Percentiles rank a stretch among this genome's conserved stretches.
Conservation (phyloP, 495 filamentous ascomycete genomes). For the Letharia columbiana region DNA sequence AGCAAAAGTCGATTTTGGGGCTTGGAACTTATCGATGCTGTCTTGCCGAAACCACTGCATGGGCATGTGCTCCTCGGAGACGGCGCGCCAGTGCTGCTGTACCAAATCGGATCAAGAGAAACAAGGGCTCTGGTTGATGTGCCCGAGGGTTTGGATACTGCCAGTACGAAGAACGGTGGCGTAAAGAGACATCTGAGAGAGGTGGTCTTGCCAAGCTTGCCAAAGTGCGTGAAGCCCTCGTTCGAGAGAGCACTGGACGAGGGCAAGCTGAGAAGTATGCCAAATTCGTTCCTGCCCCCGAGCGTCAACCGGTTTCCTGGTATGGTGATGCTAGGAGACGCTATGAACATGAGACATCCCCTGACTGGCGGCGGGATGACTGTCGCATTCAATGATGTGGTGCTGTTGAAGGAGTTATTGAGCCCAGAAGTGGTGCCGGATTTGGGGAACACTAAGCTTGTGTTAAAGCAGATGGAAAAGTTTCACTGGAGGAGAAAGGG, state of each 20-base stretch:
- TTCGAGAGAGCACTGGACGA: constrained; percentile 68
- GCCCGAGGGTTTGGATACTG: constrained; percentile 68
- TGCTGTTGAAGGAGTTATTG: constrained; percentile 63
- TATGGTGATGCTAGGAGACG: constrained; percentile 77
- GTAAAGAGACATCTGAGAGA: constrained; percentile 74
- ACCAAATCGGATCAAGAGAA: constrained; percentile 94
- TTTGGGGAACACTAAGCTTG: constrained; percentile 54
- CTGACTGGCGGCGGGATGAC: constrained; percentile 95
- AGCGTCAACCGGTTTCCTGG: constrained; percentile 62
- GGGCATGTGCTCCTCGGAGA: constrained; percentile 85
- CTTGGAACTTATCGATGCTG: constrained; percentile 80
- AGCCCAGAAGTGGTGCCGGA: constrained; percentile 55
- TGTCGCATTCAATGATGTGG: constrained; percentile 81
- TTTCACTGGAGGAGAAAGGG: constrained; percentile 88
- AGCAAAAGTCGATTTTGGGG: constrained; percentile 81
- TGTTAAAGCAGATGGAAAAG: constrained; percentile 57
- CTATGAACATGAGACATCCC: constrained; percentile 94
- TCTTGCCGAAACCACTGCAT: constrained; percentile 60
- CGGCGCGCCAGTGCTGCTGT: constrained; percentile 74
- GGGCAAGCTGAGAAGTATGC: constrained; percentile 73
- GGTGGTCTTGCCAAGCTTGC: constrained; percentile 68
- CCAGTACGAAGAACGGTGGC: constrained; percentile 60
- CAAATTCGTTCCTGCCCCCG: constrained; percentile 83
- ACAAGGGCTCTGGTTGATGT: constrained; percentile 87
- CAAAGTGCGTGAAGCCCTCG: constrained; percentile 58